Evolutionary conservation across 345 rosid species (phyloP), one percentile per base, ranked within the genome.

Genomic region (Bretschneidera sinensis): DNA sequence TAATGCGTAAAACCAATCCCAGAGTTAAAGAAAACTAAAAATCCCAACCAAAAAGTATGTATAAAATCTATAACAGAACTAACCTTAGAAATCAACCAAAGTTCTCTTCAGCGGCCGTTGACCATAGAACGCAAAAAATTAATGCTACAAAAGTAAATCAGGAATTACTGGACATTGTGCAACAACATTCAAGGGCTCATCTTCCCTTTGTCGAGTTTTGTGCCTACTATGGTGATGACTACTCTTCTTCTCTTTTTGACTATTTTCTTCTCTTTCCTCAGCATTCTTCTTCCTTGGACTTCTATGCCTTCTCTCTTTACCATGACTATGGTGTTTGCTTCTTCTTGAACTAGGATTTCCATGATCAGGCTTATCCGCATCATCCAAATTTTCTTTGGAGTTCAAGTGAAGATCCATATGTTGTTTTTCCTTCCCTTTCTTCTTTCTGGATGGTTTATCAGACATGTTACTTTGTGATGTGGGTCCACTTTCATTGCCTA

Each of bases 61-160:
- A 61, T 54, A 39, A 59, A 65, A 66, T 74, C 69, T 72, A 71
- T 67, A 67, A 70, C 21, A 48, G 71, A 64, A 62, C 69, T 57
- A 34, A 67, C 71, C 71, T 47, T 48, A 21, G 34, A 25, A 59
- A 60, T 33, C n/a, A 17, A n/a, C 54, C 58, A 51, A 23, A 58
- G 33, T 72, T 60, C 61, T 55, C 51, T 50, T 53, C 15, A 51
- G 61, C 56, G 59, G 56, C 43, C 19, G 24, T 48, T 21, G 45
- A 51, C 51, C 25, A n/a, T 14, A 25, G 22, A 43, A 59, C 33
- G 19, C 20, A 54, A 54, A 39, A 48, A 22, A 16, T 54, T 43
- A 56, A 43, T 47, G 73, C 75, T 84, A 94, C 57, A 86, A 74
- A 55, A 94, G 97, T 28, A 87, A 82, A 85, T 90, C 99, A 35